A percentile compares a stretch with the other conserved stretches of the same genome.
Conservation (phyloP, 805 yeast genomes). For the Cyberlindnera mississippiensis region DNA sequence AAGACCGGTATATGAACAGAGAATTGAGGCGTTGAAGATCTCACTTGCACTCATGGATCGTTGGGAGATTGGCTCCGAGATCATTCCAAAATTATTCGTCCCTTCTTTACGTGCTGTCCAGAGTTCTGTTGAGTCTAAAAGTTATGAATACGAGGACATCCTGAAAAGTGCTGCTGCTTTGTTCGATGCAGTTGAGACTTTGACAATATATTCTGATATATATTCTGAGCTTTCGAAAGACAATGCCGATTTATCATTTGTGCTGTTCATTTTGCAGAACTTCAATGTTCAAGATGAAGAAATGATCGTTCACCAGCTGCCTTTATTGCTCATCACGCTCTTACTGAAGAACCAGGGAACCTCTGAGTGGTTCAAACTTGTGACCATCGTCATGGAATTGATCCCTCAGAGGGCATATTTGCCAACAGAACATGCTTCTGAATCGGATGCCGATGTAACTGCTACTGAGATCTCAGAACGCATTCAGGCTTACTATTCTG, state of each 20-base stretch:
- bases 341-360: slow-evolving; percentile 29
- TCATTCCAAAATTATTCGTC: slow-evolving; percentile 66
- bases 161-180: slow-evolving; percentile 59
- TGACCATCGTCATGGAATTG: slow-evolving; percentile 42
- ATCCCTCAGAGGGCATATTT: slow-evolving; percentile 63
- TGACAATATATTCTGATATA: slow-evolving; percentile 69
- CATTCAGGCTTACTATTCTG: slow-evolving; percentile 34
- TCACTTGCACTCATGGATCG: slow-evolving; percentile 78
- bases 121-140: slow-evolving; percentile 23
- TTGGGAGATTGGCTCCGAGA: slow-evolving; percentile 85
- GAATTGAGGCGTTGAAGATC: slow-evolving; percentile 55
- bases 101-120: slow-evolving; percentile 57
- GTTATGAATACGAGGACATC: slow-evolving; percentile 38
- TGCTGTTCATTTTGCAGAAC: slow-evolving; percentile 54
- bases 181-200: slow-evolving; percentile 84
- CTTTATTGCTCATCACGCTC: slow-evolving; percentile 55
- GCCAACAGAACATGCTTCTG: slow-evolving; percentile 44
- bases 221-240: slow-evolving; percentile 36
- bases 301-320: slow-evolving; percentile 71
- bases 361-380: slow-evolving; percentile 36
- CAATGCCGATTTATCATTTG: slow-evolving; percentile 40
- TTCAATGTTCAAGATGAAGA: slow-evolving; percentile 87
- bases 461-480: slow-evolving; percentile 24
- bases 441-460: slow-evolving; percentile 11
- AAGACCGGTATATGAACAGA: slow-evolving; percentile 28